Conservation (phyloP, 2,329 filamentous ascomycete species). For the Pleomassaria siparia region DNA sequence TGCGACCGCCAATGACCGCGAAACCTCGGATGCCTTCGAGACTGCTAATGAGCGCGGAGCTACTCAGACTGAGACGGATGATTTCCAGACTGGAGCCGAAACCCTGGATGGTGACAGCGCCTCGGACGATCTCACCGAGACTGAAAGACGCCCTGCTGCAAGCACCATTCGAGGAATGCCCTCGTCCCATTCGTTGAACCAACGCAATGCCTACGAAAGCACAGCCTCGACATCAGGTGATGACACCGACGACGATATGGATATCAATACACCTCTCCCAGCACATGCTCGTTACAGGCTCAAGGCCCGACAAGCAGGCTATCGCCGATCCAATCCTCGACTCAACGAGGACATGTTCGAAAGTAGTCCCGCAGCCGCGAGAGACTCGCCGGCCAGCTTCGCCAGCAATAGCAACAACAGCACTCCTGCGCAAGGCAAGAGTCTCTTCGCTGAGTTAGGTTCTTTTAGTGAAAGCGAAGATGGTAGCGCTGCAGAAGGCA, state of each 20-base stretch:
- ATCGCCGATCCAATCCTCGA: constrained; percentile 56
- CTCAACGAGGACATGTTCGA: constrained; percentile 60
- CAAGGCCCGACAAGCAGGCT: constrained; percentile 65
- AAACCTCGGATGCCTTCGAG: constrained; percentile 62
- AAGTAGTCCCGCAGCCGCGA: constrained; percentile 61
- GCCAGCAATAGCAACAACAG: constrained; percentile 47
- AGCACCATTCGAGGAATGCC: constrained; percentile 40
- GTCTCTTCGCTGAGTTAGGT: constrained; percentile 86
- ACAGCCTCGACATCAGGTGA: constrained; percentile 84
- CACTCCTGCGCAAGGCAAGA: constrained; percentile 65
- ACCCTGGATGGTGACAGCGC: constrained; percentile 68
- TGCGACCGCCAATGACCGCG: constrained; percentile 77
- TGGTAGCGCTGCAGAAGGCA: constrained; percentile 37
- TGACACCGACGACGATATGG: constrained; percentile 67
- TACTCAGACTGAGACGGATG: constrained; percentile 80
- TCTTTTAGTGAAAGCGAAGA: constrained; percentile 73
- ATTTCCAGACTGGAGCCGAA: constrained; percentile 92
- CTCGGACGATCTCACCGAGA: constrained; percentile 84
- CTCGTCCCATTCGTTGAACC: constrained; percentile 48
- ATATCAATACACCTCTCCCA: constrained; percentile 65
- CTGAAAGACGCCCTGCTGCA: constrained; percentile 59
- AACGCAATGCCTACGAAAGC: constrained; percentile 74
- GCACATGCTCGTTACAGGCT: constrained; percentile 70
- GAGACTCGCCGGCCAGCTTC: constrained; percentile 56
- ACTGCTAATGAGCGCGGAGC: constrained; percentile 73